These are phyloP conservation scores for Ceratocystiopsis minuta DNA, from an alignment of 2,329 filamentous ascomycete genomes.

Conservation along the genomic window DNA sequence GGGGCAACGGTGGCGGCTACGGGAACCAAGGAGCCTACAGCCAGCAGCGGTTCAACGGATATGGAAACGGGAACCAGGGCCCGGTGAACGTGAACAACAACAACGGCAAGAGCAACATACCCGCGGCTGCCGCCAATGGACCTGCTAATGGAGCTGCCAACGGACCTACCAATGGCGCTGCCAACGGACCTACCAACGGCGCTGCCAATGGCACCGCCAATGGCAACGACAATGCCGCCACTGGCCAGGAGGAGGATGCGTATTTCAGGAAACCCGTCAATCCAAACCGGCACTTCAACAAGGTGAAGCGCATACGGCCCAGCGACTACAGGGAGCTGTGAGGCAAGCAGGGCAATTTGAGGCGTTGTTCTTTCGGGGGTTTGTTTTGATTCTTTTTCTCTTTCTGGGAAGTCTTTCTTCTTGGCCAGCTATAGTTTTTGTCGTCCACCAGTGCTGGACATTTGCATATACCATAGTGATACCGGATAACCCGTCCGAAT, in stretches of 20 bases:
- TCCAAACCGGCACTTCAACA: slow-evolving; percentile 73
- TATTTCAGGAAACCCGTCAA: slow-evolving; percentile 96
- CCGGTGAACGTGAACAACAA: background rate
- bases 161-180: slow-evolving; percentile 7
- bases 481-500: no score
- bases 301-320: slow-evolving; percentile 60
- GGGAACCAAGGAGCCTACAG: background rate
- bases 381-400: no score
- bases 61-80: no score
- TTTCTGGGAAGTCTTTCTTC: no score
- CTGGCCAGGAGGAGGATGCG: slow-evolving; percentile 63
- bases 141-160: background rate
- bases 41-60: background rate
- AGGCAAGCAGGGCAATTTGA: slow-evolving; percentile 5
- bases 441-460: no score
- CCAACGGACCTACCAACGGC: slow-evolving; percentile 8
- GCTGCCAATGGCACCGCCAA: slow-evolving; percentile 7
- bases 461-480: no score
- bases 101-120: background rate
- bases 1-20: slow-evolving; percentile 2
- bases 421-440: no score
- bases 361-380: background rate
- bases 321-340: slow-evolving; percentile 81
- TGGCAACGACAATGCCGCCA: slow-evolving; percentile 7
- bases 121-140: slow-evolving; percentile 6